A percentile compares a stretch with the other conserved stretches of the same genome.
phyloP scores from a whole-genome alignment of 164 flowering plant species.

The Tetrastigma voinierianum region DNA sequence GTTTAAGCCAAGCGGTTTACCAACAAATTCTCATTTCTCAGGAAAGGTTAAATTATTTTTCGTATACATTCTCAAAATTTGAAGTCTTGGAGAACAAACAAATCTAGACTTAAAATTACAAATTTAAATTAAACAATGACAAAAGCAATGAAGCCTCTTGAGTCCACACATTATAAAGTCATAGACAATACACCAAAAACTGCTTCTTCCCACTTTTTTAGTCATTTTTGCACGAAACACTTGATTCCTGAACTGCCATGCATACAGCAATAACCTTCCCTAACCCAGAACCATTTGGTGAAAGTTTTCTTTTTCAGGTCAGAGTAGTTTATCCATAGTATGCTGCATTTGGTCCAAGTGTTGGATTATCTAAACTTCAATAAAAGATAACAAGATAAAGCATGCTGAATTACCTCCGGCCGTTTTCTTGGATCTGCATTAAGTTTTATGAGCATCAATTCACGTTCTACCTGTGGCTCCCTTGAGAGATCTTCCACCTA shows the following conservation, averaged over 20 bases:
- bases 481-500: no score
- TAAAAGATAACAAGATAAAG: slow-evolving; percentile 1
- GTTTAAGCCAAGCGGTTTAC: not conserved
- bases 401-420: not conserved
- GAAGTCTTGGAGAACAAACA: not conserved
- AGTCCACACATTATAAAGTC: no score
- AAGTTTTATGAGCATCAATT: no score
- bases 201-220: no score
- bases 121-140: not conserved
- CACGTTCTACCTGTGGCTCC: no score
- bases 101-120: not conserved
- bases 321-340: not conserved
- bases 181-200: no score
- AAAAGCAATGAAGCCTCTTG: not conserved
- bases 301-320: not conserved
- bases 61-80: not conserved
- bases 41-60: not conserved
- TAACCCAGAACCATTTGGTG: not conserved
- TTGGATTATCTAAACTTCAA: not conserved
- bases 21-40: no score
- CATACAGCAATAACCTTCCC: not conserved
- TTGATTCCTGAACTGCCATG: not conserved
- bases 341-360: not conserved
- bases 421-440: no score
- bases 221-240: no score